Base-by-base conservation (phyloP, 1,284 basidiomycete genomes). In the Leccinum griseonigrum region DNA sequence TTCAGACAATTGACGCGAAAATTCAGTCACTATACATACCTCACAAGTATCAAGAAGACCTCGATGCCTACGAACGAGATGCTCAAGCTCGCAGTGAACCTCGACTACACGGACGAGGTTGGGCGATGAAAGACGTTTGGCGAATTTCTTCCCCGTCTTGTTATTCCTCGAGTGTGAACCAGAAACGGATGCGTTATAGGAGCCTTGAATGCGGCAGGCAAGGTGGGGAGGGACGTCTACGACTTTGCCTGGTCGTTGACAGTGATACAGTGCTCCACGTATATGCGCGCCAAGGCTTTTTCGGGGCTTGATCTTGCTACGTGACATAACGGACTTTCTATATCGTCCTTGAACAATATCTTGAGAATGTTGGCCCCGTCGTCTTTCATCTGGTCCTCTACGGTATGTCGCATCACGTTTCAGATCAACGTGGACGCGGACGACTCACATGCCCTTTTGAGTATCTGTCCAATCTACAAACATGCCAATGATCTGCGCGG, bases 71-170 rank as follows among this genome's bases (percentile, higher is more conserved):
- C 54, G 82, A 83, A 57, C 75, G 94, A 98, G 72, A 75, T 98
- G 68, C 80, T 98, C 40, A 85, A 85, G 59, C 84, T 97, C 58
- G 90, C 92, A 0, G 83, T 95, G 31, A 88, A 90, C 63, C 80
- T 95, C 52, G 97, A 98, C 75, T 98, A 96, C 68, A 88, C 87
- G 32, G 97, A 99, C 76, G 96, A 99, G 75, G 95, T 96, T 69
- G 97, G 97, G 11, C 77, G 97, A 61, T 80, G 96, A 63, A 96
- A 95, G 77, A 92, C 97, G 82, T 73, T 79, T 99, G 29, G 90
- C 94, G 18, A 98, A 98, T 77, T 98, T 98, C 81, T 90, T 99
- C 77, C 95, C 95, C 0, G 90, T 95, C 0, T 98, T 94, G 93
- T 74, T 96, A 92, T 74, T 94, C 94, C 1, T 90, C 91, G 1